These are phyloP conservation scores for Phytophthora macrochlamydospora DNA, from an alignment of 352 stramenopile genomes.

Conservation along the genomic window DNA sequence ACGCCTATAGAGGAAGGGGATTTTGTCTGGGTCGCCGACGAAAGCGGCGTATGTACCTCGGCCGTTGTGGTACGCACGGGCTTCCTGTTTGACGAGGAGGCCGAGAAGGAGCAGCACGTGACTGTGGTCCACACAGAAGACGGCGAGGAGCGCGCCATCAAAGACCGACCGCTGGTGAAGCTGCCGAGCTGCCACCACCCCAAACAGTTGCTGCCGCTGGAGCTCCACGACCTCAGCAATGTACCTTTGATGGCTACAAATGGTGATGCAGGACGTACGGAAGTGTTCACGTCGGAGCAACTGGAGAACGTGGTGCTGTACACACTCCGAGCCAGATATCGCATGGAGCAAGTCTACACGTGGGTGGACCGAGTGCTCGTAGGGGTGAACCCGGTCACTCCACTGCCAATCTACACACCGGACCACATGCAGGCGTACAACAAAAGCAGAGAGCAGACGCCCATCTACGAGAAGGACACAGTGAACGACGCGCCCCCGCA, in stretches of 20 bases:
- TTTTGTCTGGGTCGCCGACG: conserved; percentile 70
- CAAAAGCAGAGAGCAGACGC: conserved; percentile 60
- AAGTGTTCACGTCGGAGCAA: conserved; percentile 62
- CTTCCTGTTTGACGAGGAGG: conserved; percentile 63
- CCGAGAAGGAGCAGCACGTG: conserved; percentile 68
- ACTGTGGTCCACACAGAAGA: conserved; percentile 85
- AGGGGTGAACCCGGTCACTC: conserved; percentile 69
- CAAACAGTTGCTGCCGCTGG: conserved; percentile 59
- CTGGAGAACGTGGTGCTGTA: conserved; percentile 81
- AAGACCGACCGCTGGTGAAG: conserved; percentile 58
- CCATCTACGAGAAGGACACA: conserved; percentile 56
- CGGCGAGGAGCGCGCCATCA: conserved; percentile 77
- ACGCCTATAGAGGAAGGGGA: conserved; percentile 61
- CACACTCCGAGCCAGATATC: conserved; percentile 75
- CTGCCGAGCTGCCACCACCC: conserved; percentile 66
- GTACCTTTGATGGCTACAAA: conserved; percentile 72
- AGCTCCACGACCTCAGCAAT: conserved; percentile 71
- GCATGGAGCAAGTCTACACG: conserved; percentile 86
- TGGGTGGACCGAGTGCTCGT: conserved; percentile 82
- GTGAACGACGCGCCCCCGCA: conserved; percentile 73
- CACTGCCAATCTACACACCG: conserved; percentile 83
- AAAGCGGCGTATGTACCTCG: conserved; percentile 52
- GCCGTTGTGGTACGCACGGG: conserved; percentile 69
- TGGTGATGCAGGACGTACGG: conserved; percentile 59
- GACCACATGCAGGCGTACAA: conserved; percentile 85